Evolutionary conservation across 805 yeast genomes (phyloP), one percentile per base, ranked within the genome.

Genomic region (Candida koratica): DNA sequence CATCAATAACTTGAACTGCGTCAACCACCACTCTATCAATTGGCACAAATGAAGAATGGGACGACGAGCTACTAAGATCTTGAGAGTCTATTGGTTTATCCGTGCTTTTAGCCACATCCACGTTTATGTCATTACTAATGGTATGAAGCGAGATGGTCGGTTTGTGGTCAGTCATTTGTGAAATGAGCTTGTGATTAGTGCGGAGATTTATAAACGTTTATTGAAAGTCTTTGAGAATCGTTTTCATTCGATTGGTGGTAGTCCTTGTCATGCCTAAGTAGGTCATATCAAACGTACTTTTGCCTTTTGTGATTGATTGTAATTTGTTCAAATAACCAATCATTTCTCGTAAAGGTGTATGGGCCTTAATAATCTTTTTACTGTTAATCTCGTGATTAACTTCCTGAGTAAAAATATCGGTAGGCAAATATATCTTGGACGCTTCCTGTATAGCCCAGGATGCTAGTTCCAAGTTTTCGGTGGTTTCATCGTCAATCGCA

Each of bases 271-370:
- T 87, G 3, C 87, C 84, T 25, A 67, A 57, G 45, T 81, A 84
- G 10, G 75, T 71, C 95, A 90, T 85, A 41, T 78, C 77, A 56
- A 84, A 88, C 2, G 79, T 73, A 2, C 89, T 95, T 28, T 95
- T 70, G 1, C 98, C 98, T 52, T 87, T 88, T 0, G 97, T 89
- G 47, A 88, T 63, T 24, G 93, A 81, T 48, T 97, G 64, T 30
- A 93, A 63, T 42, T 75, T 76, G 8, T 80, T 77, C 40, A 87
- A 69, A 55, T 93, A 93, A 0, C 97, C 96, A 32, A 88, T 75
- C 96, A 93, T 88, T 42, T 83, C 94, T 42, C 81, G 72, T 52
- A 93, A 64, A 3, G 98, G 97, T 0, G 88, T 89, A 34, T 72
- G 75, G 0, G 96, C 96, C n/a, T 64, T 64, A 22, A 93, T 75